Conservation (phyloP, 768 basidiomycete genomes). For the Candolleomyces aberdarensis region DNA sequence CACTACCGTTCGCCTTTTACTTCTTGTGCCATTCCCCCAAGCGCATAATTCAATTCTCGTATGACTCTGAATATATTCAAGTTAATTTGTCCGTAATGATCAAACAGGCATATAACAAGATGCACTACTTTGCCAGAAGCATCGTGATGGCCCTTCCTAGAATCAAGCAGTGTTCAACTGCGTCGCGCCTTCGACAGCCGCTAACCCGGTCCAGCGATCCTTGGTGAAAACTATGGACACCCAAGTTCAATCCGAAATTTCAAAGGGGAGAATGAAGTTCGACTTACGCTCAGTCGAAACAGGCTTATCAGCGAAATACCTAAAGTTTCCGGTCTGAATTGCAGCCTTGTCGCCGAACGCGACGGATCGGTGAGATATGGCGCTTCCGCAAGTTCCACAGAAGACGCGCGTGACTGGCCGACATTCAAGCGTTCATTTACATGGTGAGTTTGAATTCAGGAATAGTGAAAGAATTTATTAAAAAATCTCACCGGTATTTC, state of each 20-base stretch:
- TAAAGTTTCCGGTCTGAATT: constrained; percentile 37
- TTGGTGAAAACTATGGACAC: constrained; percentile 29
- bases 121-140: no score
- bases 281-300: constrained; percentile 29
- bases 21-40: no score
- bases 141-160: no score
- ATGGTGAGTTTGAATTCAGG: no score
- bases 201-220: constrained; percentile 28
- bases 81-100: no score
- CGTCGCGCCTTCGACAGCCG: constrained; percentile 18
- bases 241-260: not conserved
- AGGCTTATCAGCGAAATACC: constrained; percentile 26
- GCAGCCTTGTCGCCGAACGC: constrained; percentile 33
- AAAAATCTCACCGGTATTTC: constrained; percentile 27
- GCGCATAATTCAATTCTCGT: no score
- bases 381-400: constrained; percentile 35
- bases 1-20: no score
- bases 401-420: constrained; percentile 32
- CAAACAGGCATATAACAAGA: no score
- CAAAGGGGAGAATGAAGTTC: not conserved
- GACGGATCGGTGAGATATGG: constrained; percentile 31
- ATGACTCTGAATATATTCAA: no score
- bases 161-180: constrained; percentile 18
- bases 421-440: no score
- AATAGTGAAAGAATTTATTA: no score